Evolutionary conservation across 441 rosid genomes (phyloP), one percentile per base, ranked within the genome.

Genomic region (Eruca vesicaria): DNA sequence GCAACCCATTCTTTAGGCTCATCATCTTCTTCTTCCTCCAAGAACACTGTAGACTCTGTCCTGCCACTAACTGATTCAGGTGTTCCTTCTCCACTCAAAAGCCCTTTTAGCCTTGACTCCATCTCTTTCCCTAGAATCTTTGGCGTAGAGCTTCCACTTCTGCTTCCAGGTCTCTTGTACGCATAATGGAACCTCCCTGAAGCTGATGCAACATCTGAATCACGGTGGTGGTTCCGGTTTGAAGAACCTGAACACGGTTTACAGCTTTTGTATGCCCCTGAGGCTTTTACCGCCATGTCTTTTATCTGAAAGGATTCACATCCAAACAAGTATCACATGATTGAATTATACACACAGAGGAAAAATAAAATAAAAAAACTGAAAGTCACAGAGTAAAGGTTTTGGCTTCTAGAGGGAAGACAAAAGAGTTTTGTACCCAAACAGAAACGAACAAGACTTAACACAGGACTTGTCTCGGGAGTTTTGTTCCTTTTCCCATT

Each of bases 1-100:
- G 98, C 98, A 69, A 93, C 92, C 98, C 98, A 93, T 74, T 93
- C 97, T 79, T 91, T 93, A 29, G 96, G 88, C 73, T 88, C 96
- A 75, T 88, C 96, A 63, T 93, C 98, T 84, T 86, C 96, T 70
- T 93, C 98, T 84, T 86, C 96, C 84, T 87, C 96, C 84, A 80
- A 84, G 66, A 91, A 85, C 74, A 81, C 89, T 16, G 85, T 88
- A 7, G 96, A 86, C 68, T 86, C 98, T 2, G 90, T 84, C 62
- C 96, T 77, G 9, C 97, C 97, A 9, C 98, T 91, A 26, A 80
- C 73, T 0, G 98, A 93, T 5, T 87, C 85, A 5, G 97, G 98
- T 11, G 96, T 93, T 12, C 93, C 90, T 81, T 93, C 98, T 3
- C 96, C 96, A 68, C 98, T 91, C 2, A 93, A 88, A 63, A 91